Evolutionary conservation across 106 monocot species (phyloP), one percentile per base, ranked within the genome.

Genomic region (Narthecium ossifragum): DNA sequence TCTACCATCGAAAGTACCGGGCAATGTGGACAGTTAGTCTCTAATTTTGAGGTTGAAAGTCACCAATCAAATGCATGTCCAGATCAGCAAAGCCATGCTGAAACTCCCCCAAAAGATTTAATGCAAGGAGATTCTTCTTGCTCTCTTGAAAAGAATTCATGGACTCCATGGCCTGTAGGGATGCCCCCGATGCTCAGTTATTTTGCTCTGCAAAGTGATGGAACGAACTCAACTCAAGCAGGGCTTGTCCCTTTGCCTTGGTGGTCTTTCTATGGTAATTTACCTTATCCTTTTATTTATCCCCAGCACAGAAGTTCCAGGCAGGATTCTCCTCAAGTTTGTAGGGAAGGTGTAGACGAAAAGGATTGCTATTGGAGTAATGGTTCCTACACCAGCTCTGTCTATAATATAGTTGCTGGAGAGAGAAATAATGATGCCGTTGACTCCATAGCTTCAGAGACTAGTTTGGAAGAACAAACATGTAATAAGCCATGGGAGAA

Each of bases 171-270:
- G 69, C 46, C 27, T 37, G 53, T 47, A 38, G 58, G 38, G 8
- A 25, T 66, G 53, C 75, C 63, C 0, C 72, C 78, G 20, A 51
- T 81, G 60, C 36, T 83, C 21, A 75, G 63, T 49, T 66, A 62
- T 62, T 31, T 67, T 27, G 61, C 73, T 7, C 41, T 37, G 17
- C 37, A 45, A 25, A 67, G 64, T 10, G 65, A 78, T 3, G 5
- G 26, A 22, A 2, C 27, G 28, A 65, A 64, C 14, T 6, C 24
- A 26, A 20, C 56, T 20, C 51, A 64, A 25, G 15, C 50, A 39
- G 28, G 48, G 6, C 26, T 51, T 11, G 38, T 57, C 15, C 61
- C 69, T 55, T 24, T 71, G 14, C 72, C 72, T 3, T 69, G 46
- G 73, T 82, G 81, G 71, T 3, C 71, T 17, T 68, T 53, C n/a